Conservation (phyloP, 1,284 basidiomycete genomes). For the Lignosus rhinocerotis region DNA sequence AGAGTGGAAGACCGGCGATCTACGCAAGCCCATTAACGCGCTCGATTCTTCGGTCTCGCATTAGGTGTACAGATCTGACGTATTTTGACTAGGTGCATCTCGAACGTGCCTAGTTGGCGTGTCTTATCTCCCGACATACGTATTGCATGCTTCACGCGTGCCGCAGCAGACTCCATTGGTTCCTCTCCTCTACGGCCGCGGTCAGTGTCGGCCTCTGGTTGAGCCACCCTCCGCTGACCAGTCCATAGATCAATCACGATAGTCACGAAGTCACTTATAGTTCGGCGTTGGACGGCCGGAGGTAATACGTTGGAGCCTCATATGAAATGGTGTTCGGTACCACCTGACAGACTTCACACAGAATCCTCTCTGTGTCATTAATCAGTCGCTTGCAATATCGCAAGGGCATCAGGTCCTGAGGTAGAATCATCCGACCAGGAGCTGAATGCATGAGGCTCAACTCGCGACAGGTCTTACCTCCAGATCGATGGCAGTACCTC, state of each 20-base stretch:
- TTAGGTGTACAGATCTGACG: not conserved
- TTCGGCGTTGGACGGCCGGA: not conserved
- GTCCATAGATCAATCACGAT: not conserved
- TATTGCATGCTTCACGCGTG: conserved; percentile 8
- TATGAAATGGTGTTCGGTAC: not conserved
- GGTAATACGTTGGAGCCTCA: not conserved
- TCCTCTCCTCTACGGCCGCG: not conserved
- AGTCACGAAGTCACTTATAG: not conserved
- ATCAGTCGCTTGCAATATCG: not conserved
- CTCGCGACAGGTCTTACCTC: not conserved
- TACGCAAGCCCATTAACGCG: not conserved
- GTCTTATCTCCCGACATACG: conserved; percentile 4
- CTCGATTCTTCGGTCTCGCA: conserved; percentile 5
- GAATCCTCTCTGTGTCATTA: too few species aligned
- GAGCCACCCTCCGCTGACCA: not conserved
- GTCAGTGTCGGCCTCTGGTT: not conserved
- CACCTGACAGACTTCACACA: not conserved
- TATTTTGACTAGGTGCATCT: not conserved
- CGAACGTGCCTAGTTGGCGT: conserved; percentile 1
- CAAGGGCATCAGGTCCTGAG: not conserved
- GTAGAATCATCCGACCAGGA: not conserved
- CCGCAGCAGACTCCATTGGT: conserved; percentile 1
- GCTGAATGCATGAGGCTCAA: not conserved
- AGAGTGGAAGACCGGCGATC: conserved; percentile 6
- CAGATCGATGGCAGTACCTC: conserved; percentile 51